Percentiles rank a stretch among this genome's conserved stretches.
phyloP scores from a whole-genome alignment of 169 alveolate genomes.

The Plasmodium inui region DNA sequence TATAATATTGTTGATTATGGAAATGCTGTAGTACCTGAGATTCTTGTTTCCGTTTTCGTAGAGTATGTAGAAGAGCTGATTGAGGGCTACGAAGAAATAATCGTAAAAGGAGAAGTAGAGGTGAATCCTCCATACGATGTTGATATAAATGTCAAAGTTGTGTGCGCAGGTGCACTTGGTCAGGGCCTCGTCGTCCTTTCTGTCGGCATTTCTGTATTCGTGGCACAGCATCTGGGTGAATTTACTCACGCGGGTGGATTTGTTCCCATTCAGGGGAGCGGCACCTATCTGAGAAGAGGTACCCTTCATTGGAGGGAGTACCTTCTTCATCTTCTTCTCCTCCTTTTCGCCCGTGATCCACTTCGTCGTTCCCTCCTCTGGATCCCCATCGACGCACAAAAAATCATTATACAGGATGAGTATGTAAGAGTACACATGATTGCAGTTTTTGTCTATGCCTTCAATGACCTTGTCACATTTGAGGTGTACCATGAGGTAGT shows the following conservation, averaged over 20 bases:
- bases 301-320: not conserved
- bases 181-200: constrained; percentile 6
- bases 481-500: constrained; percentile 23
- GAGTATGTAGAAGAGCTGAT: constrained; percentile 56
- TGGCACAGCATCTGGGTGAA: constrained; percentile 26
- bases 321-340: not conserved
- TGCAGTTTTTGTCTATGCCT: constrained; percentile 2
- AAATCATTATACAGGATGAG: constrained; percentile 44
- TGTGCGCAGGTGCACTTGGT: not conserved
- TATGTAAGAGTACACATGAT: constrained; percentile 23
- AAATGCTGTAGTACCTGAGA: constrained; percentile 70
- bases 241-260: not conserved
- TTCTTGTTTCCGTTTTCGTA: constrained; percentile 69
- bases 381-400: not conserved
- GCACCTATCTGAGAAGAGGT: not conserved
- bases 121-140: constrained; percentile 45
- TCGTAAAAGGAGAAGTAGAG: constrained; percentile 69
- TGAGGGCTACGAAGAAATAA: constrained; percentile 37
- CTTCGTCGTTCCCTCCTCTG: not conserved
- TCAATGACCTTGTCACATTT: constrained; percentile 21
- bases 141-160: constrained; percentile 57
- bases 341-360: not conserved
- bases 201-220: constrained; percentile 40
- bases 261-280: not conserved
- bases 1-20: constrained; percentile 59